Percentiles rank a stretch among this genome's conserved stretches.
Conservation (phyloP, 495 filamentous ascomycete species). For the Podospora tetraspora region DNA sequence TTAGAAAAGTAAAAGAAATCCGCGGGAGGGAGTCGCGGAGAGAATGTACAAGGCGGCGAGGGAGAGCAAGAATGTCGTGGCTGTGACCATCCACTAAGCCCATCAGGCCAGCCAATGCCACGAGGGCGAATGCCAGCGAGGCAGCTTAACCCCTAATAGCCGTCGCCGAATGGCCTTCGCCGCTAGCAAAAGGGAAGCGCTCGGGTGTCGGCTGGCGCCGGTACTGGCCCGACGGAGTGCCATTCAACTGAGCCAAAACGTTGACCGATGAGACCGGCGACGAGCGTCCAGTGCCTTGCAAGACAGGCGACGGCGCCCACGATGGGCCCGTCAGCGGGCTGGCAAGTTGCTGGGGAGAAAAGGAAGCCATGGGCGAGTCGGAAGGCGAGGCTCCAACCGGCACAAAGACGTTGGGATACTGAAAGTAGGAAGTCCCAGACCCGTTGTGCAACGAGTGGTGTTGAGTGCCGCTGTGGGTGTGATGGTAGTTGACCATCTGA, state of each 20-base stretch:
- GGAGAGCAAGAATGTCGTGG: neutral
- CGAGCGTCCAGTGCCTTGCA: neutral
- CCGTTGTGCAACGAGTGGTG: constrained; percentile 32
- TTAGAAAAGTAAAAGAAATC: constrained; percentile 6
- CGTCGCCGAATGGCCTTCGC: neutral
- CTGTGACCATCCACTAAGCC: neutral
- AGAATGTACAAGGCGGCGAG: constrained; percentile 8
- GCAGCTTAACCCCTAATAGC: constrained; percentile 11
- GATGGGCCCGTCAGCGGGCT: neutral
- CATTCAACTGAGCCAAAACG: neutral
- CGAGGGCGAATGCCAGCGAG: neutral
- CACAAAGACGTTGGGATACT: neutral
- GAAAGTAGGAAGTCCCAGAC: neutral
- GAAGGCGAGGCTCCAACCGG: neutral
- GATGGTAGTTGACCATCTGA: constrained; percentile 28
- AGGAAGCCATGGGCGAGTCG: neutral
- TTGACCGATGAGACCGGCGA: neutral
- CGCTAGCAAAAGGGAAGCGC: neutral
- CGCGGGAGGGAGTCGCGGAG: neutral
- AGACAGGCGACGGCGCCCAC: neutral
- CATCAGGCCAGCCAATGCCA: neutral
- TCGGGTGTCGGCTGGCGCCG: neutral
- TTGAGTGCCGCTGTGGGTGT: constrained; percentile 31
- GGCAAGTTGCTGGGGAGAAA: neutral
- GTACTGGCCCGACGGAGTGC: neutral